phyloP scores from a whole-genome alignment of 805 yeast species.

The Jamesozyma lodderae region DNA sequence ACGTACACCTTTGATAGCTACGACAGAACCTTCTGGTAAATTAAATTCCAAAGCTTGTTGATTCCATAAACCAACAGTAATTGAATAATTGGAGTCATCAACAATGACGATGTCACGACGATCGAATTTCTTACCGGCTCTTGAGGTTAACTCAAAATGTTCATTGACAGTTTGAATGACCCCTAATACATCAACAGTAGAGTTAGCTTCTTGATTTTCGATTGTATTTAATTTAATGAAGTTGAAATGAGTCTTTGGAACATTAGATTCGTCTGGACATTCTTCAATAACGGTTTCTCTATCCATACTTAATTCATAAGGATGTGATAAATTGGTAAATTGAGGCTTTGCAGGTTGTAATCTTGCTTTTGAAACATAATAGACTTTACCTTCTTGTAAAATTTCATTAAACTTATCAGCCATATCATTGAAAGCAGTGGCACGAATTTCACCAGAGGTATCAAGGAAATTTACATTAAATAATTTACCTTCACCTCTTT shows the following conservation, averaged over 20 bases:
- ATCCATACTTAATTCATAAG: conserved; percentile 78
- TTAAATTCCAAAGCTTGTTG: conserved; percentile 71
- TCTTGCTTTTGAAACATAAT: conserved; percentile 72
- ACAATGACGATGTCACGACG: conserved; percentile 84
- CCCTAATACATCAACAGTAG: conserved; percentile 80
- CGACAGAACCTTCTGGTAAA: conserved; percentile 67
- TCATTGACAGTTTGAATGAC: conserved; percentile 71
- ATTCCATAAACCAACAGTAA: conserved; percentile 85
- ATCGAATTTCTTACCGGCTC: conserved; percentile 85
- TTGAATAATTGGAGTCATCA: conserved; percentile 71
- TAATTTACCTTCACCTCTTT: conserved; percentile 80
- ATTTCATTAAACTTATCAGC: conserved; percentile 71
- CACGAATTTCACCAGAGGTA: conserved; percentile 92
- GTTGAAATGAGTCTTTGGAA: conserved; percentile 72
- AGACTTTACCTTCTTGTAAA: conserved; percentile 82
- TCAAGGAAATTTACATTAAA: conserved; percentile 84
- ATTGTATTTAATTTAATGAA: conserved; percentile 63
- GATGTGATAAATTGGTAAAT: conserved; percentile 75
- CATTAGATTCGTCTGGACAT: conserved; percentile 48
- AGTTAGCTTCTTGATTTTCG: conserved; percentile 57
- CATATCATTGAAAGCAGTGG: conserved; percentile 84
- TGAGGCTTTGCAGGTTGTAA: conserved; percentile 78
- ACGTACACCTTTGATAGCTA: conserved; percentile 86
- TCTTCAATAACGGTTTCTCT: conserved; percentile 69
- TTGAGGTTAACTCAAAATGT: conserved; percentile 70